Base-by-base conservation (phyloP, 2,329 filamentous ascomycete genomes). In the Colletotrichum sp. region DNA sequence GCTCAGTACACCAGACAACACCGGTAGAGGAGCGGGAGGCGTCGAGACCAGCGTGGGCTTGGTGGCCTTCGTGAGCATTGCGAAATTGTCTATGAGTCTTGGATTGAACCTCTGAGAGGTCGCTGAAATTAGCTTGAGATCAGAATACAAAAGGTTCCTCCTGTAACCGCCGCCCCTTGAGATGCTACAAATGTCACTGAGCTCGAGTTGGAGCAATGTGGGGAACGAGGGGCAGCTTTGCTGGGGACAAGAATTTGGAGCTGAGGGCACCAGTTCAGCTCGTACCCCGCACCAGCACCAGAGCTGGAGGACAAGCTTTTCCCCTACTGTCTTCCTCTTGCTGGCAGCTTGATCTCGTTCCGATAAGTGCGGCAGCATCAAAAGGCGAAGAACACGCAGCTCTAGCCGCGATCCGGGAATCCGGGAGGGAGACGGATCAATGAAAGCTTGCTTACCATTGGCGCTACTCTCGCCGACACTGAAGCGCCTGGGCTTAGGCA, bases 1-100 rank as follows among this genome's bases (percentile, higher is more conserved):
- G 93, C 87, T 97, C 95, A 5, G 93, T 95, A 79, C 94, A 96
- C 96, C 96, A 98, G 78, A 98, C 95, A 6, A 98, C 96, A 85
- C 96, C 96, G 16, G 96, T 99, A 18, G 95, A 98, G 60, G 95
- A 94, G 84, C 96, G 92, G 77, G 93, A 94, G 71, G 95, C 94
- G 82, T 98, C 96, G 79, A 98, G 93, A 80, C 96, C 96, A 76
- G 96, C 95, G 85, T 98, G 96, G 64, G 95, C 94, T 83, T 95
- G 93, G 87, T 98, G 96, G 75, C 96, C 96, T 85, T 97, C 95
- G 86, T 98, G 96, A 78, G 95, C 95, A 83, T 93, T 92, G 81
- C 96, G 94, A 88, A 98, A 98, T 84, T 98, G 94, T 78, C 94
- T 92, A 86, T 98, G 96, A 82, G 96, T 94, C 84, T 94, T 94